Conservation (phyloP, 495 filamentous ascomycete species). For the Hypomontagnella submonticulosa region DNA sequence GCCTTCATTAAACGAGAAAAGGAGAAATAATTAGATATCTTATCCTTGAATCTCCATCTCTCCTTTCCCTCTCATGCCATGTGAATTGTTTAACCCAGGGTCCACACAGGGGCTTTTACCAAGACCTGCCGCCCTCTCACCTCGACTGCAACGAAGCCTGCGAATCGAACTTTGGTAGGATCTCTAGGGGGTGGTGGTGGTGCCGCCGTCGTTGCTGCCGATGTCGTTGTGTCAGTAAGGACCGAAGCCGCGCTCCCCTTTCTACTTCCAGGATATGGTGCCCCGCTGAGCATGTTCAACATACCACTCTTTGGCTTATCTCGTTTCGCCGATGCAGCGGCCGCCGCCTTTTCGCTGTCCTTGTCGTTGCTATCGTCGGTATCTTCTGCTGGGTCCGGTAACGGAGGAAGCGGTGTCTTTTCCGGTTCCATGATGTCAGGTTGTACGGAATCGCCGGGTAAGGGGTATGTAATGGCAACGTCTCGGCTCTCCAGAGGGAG, state of each 20-base stretch:
- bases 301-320: constrained; percentile 52
- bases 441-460: constrained; percentile 74
- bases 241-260: constrained; percentile 53
- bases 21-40: constrained; percentile 30
- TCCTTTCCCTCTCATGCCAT: constrained; percentile 2
- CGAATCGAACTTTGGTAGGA: constrained; percentile 73
- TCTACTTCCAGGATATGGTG: constrained; percentile 46
- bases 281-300: constrained; percentile 47
- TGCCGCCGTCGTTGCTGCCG: constrained; percentile 53
- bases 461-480: constrained; percentile 84
- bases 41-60: constrained; percentile 6
- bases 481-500: constrained; percentile 92
- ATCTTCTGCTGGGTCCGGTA: constrained; percentile 66
- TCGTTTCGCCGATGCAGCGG: constrained; percentile 55
- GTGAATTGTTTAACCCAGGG: constrained; percentile 54
- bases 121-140: constrained; percentile 85
- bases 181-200: constrained; percentile 53
- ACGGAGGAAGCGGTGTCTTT: constrained; percentile 72
- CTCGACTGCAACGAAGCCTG: constrained; percentile 86
- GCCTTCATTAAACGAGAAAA: constrained; percentile 10
- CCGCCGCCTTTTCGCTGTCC: constrained; percentile 56
- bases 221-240: constrained; percentile 48
- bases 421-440: constrained; percentile 86
- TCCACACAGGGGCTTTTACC: constrained; percentile 91
- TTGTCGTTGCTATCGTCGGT: constrained; percentile 57